These are phyloP conservation scores for Apophysomyces sp. DNA, from an alignment of 371 early-diverging fungal species.

Conservation along the genomic window DNA sequence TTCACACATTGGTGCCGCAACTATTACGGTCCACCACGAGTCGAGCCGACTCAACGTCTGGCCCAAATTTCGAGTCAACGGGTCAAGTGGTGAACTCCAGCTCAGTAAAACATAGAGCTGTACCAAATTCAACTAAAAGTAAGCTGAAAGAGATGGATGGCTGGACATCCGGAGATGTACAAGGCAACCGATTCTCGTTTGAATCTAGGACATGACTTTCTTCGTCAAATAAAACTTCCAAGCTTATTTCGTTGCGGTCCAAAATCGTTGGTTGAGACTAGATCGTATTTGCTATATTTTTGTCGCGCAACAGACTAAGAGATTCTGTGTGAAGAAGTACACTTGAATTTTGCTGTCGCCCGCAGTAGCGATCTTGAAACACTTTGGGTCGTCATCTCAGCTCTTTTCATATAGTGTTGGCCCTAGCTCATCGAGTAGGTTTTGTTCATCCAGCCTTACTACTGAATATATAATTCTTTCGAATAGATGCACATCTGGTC, in stretches of 20 bases:
- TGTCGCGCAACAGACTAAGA: neutral
- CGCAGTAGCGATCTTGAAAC: too few relatives aligned
- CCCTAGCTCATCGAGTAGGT: neutral
- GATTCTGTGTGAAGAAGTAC: neutral
- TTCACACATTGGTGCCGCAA: too few relatives aligned
- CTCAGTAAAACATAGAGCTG: too few relatives aligned
- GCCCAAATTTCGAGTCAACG: too few relatives aligned
- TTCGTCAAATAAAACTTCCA: neutral
- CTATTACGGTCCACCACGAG: too few relatives aligned
- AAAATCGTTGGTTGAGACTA: neutral
- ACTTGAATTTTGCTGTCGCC: neutral
- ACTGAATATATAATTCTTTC: neutral
- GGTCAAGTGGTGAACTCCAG: too few relatives aligned
- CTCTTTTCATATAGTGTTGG: neutral
- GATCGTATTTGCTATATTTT: neutral
- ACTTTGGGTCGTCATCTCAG: neutral
- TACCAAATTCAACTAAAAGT: too few relatives aligned
- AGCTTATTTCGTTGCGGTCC: neutral
- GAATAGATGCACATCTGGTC: neutral
- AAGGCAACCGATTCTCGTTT: neutral
- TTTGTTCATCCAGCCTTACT: neutral
- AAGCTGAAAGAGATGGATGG: too few relatives aligned
- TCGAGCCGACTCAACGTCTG: too few relatives aligned
- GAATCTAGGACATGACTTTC: neutral
- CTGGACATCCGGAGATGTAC: neutral